Percentiles rank a stretch among this genome's conserved stretches.
Evolutionary conservation across 768 basidiomycete genomes (phyloP).

Genomic region (Mycena galopus): DNA sequence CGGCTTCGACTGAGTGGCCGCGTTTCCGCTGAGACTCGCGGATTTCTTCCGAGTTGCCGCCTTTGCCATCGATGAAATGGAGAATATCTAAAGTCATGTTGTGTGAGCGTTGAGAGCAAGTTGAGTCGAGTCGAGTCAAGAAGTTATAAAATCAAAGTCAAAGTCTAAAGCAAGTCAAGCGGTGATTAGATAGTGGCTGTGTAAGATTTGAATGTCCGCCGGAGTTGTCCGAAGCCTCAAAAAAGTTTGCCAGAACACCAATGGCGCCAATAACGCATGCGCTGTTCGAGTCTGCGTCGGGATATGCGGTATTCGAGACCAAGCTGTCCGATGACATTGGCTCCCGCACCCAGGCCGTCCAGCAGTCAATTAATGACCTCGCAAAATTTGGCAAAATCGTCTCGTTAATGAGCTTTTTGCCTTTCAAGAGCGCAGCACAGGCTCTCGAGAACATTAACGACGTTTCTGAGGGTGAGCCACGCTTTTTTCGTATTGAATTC

Average conservation of each 20-base stretch:
- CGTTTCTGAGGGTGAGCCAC: slow-evolving; percentile 87
- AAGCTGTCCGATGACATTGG: slow-evolving; percentile 91
- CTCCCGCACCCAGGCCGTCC: slow-evolving; percentile 79
- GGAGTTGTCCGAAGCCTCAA: not conserved
- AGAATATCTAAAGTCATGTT: slow-evolving; percentile 87
- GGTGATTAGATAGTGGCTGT: slow-evolving; percentile 4
- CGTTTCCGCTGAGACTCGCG: slow-evolving; percentile 94
- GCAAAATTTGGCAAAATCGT: slow-evolving; percentile 95
- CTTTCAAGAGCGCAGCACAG: slow-evolving; percentile 93
- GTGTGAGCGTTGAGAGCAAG: not conserved
- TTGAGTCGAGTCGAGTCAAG: not conserved
- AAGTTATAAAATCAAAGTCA: slow-evolving; percentile 2
- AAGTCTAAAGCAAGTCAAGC: not conserved
- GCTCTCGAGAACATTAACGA: slow-evolving; percentile 97
- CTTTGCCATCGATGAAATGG: slow-evolving; percentile 87
- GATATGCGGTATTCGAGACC: slow-evolving; percentile 93
- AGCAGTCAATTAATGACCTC: slow-evolving; percentile 89
- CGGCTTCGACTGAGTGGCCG: slow-evolving; percentile 89
- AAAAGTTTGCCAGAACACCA: slow-evolving; percentile 10
- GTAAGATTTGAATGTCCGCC: slow-evolving; percentile 5
- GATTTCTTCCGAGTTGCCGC: slow-evolving; percentile 92
- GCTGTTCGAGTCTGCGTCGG: slow-evolving; percentile 94
- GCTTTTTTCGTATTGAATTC: not conserved
- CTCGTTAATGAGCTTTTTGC: slow-evolving; percentile 88
- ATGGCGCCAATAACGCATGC: slow-evolving; percentile 72